Evolutionary conservation across 495 filamentous ascomycete species (phyloP).

Genomic region (Penicillium samsonianum): DNA sequence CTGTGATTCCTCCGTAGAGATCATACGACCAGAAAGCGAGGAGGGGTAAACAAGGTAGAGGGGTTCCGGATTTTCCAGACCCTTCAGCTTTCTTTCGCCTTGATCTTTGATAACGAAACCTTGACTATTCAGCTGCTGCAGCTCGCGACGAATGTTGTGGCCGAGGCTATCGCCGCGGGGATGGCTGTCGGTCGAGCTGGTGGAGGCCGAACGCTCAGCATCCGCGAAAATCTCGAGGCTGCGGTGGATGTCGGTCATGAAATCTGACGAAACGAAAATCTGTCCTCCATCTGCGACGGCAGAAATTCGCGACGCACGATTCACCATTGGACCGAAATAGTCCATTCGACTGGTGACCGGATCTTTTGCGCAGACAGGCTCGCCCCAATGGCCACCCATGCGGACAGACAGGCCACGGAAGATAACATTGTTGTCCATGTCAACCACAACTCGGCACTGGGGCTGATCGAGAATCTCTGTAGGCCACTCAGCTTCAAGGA

Average conservation of each 20-base stretch:
- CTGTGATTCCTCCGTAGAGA: constrained; percentile 53
- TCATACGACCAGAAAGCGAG: constrained; percentile 77
- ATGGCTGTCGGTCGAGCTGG: constrained; percentile 74
- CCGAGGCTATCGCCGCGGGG: constrained; percentile 49
- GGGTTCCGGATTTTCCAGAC: constrained; percentile 94
- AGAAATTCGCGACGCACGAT: constrained; percentile 90
- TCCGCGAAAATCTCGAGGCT: constrained; percentile 85
- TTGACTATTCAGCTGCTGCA: constrained; percentile 82
- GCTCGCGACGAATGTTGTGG: constrained; percentile 78
- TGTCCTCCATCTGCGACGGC: constrained; percentile 95
- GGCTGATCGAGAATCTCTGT: constrained; percentile 85
- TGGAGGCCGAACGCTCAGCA: constrained; percentile 65
- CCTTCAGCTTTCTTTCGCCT: constrained; percentile 90
- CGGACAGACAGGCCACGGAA: constrained; percentile 91
- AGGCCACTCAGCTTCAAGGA: constrained; percentile 90
- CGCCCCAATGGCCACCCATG: constrained; percentile 96
- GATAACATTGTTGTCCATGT: constrained; percentile 85
- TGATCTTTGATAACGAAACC: constrained; percentile 97
- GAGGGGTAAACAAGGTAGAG: constrained; percentile 94
- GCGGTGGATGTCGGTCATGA: constrained; percentile 92
- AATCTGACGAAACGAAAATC: constrained; percentile 94
- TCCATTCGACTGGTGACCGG: constrained; percentile 98
- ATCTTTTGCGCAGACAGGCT: constrained; percentile 91
- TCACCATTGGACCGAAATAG: constrained; percentile 99
- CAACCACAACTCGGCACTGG: constrained; percentile 76